phyloP scores from a whole-genome alignment of 2,329 filamentous ascomycete genomes.

The Arthrobotrys entomopaga region DNA sequence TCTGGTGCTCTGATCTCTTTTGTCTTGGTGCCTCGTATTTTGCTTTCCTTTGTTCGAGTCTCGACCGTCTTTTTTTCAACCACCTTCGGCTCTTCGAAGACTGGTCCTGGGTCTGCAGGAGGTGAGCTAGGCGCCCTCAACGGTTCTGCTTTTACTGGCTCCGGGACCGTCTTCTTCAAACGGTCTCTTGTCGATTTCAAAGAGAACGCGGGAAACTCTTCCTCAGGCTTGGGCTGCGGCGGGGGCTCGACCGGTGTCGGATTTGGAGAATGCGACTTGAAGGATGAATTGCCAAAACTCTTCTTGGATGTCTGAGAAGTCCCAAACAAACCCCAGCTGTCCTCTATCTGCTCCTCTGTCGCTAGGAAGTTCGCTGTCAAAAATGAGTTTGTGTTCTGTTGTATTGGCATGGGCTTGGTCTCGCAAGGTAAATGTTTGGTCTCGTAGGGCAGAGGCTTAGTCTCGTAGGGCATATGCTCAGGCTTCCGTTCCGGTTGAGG shows the following conservation, averaged over 20 bases:
- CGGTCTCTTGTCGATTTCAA: conserved; percentile 38
- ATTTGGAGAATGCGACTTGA: conserved; percentile 53
- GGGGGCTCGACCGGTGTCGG: conserved; percentile 23
- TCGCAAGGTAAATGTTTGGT: not conserved
- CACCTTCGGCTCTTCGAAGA: conserved; percentile 7
- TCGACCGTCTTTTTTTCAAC: not conserved
- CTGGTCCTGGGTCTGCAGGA: conserved; percentile 18
- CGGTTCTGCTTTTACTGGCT: conserved; percentile 22
- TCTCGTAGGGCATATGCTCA: not conserved
- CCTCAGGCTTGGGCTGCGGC: conserved; percentile 15
- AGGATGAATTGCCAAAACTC: conserved; percentile 50
- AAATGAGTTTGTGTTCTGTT: conserved; percentile 23
- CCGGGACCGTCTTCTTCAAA: conserved; percentile 18
- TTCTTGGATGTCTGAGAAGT: conserved; percentile 51
- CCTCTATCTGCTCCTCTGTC: conserved; percentile 26
- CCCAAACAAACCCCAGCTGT: conserved; percentile 45
- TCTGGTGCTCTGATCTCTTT: conserved; percentile 2
- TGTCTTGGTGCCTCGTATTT: conserved; percentile 7
- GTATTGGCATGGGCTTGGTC: conserved; percentile 28
- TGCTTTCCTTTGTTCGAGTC: not conserved
- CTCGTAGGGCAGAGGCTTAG: conserved; percentile 8
- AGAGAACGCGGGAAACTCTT: conserved; percentile 28
- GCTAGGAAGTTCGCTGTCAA: conserved; percentile 35
- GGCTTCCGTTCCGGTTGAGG: conserved; percentile 14
- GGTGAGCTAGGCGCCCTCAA: conserved; percentile 15